Conservation (phyloP, 106 monocot genomes). For the Dendrobium nobile region DNA sequence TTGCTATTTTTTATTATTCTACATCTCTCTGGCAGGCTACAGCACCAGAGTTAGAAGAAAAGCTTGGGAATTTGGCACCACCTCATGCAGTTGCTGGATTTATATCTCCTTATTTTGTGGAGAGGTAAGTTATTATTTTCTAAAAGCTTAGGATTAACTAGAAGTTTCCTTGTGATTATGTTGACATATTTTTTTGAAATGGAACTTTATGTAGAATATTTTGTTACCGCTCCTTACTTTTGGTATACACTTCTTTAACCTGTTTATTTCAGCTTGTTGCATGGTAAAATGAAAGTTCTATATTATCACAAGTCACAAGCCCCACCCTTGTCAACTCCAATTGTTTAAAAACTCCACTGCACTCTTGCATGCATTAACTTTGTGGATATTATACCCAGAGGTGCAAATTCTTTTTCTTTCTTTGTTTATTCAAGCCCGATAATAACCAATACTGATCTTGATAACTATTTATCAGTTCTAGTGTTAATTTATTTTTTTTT, state of each 20-base stretch:
- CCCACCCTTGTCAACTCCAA: too few species aligned
- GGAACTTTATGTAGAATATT: neutral
- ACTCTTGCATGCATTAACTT: too few species aligned
- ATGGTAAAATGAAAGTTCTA: neutral
- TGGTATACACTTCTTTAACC: neutral
- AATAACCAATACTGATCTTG: too few species aligned
- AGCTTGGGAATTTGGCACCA: conserved; percentile 84
- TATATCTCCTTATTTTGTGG: conserved; percentile 77
- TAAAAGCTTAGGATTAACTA: neutral
- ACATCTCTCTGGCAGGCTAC: conserved; percentile 47
- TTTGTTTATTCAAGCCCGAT: too few species aligned
- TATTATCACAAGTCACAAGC: too few species aligned
- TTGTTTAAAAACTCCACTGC: too few species aligned
- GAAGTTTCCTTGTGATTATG: neutral
- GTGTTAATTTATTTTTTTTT: too few species aligned
- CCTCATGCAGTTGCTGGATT: conserved; percentile 78
- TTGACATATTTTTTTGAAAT: neutral
- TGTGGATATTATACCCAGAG: too few species aligned
- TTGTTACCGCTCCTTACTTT: neutral
- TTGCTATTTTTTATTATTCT: neutral
- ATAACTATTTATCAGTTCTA: too few species aligned
- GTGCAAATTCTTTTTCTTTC: too few species aligned
- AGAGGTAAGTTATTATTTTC: conserved; percentile 34
- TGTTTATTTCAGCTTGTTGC: neutral
- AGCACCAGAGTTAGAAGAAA: conserved; percentile 78